phyloP scores from a whole-genome alignment of 2,329 filamentous ascomycete genomes.

The Didymella keratinophila region DNA sequence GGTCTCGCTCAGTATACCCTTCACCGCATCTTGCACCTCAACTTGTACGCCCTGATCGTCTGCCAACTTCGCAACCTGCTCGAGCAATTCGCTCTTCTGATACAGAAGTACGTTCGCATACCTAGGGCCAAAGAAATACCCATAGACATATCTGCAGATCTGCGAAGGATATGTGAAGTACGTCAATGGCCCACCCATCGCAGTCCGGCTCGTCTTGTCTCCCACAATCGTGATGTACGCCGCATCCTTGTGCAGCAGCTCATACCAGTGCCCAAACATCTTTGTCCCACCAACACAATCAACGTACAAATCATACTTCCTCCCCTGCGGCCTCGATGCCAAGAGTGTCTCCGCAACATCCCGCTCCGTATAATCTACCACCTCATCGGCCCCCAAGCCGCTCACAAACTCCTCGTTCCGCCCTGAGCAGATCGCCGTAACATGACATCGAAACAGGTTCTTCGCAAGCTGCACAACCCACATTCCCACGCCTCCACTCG shows the following conservation, averaged over 20 bases:
- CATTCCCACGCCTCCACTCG: slow-evolving; percentile 44
- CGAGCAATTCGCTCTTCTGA: slow-evolving; percentile 34
- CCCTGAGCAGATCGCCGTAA: slow-evolving; percentile 60
- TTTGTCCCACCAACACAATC: slow-evolving; percentile 61
- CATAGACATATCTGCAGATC: slow-evolving; percentile 31
- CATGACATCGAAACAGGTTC: slow-evolving; percentile 48
- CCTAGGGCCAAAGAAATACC: slow-evolving; percentile 38
- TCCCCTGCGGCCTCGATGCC: slow-evolving; percentile 35
- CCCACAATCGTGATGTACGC: slow-evolving; percentile 55
- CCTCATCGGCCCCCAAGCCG: slow-evolving; percentile 59
- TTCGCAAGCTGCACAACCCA: slow-evolving; percentile 52
- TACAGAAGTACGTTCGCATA: slow-evolving; percentile 42
- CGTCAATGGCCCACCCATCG: slow-evolving; percentile 47
- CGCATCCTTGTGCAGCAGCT: slow-evolving; percentile 44
- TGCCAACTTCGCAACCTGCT: slow-evolving; percentile 33
- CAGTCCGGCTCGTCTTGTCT: slow-evolving; percentile 50
- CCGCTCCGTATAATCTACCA: slow-evolving; percentile 47
- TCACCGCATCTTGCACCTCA: slow-evolving; percentile 40
- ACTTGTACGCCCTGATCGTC: slow-evolving; percentile 34
- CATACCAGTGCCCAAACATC: slow-evolving; percentile 50
- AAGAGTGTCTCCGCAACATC: slow-evolving; percentile 48
- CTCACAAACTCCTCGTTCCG: slow-evolving; percentile 58
- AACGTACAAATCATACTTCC: slow-evolving; percentile 56
- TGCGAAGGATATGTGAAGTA: slow-evolving; percentile 45
- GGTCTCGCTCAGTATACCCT: slow-evolving; percentile 35